Conservation (phyloP, 2,329 filamentous ascomycete genomes). For the Neoarthrinium moseri region DNA sequence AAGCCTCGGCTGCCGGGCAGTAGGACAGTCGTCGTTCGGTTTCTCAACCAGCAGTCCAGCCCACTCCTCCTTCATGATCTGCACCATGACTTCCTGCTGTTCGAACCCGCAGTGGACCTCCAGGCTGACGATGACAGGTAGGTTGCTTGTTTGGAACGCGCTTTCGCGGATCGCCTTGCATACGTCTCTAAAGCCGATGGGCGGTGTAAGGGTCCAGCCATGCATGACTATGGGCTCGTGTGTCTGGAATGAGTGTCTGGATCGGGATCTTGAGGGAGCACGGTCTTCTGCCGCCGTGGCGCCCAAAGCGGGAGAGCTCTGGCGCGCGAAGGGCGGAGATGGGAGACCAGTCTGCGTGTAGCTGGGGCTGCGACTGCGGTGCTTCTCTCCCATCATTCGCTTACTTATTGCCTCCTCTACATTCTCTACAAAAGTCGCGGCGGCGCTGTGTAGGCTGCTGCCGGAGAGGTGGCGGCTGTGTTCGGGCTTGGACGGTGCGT, state of each 20-base stretch:
- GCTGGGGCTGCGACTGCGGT: conserved; percentile 24
- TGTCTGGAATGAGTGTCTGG: conserved; percentile 31
- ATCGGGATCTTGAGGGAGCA: conserved; percentile 17
- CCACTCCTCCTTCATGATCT: conserved; percentile 92
- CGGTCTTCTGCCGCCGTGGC: conserved; percentile 12
- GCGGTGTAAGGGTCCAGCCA: conserved; percentile 77
- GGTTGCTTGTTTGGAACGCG: conserved; percentile 71
- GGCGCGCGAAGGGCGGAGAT: conserved; percentile 15
- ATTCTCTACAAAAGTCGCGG: conserved; percentile 35
- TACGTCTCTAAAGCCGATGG: conserved; percentile 85
- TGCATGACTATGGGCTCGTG: conserved; percentile 81
- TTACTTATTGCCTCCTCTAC: conserved; percentile 33
- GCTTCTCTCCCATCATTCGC: conserved; percentile 26
- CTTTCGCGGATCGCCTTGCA: conserved; percentile 76
- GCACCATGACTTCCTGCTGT: conserved; percentile 90
- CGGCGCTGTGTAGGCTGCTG: conserved; percentile 43
- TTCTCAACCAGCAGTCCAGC: conserved; percentile 67
- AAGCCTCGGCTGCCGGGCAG: conserved; percentile 63
- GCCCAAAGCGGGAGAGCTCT: conserved; percentile 13
- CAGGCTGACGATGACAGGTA: conserved; percentile 88
- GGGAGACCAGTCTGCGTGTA: conserved; percentile 22
- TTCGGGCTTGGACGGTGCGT: conserved; percentile 33
- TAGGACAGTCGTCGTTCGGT: conserved; percentile 48
- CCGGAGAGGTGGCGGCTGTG: conserved; percentile 48
- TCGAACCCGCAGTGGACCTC: conserved; percentile 82